Evolutionary conservation across 2,329 filamentous ascomycete species (phyloP).

Genomic region (Trichoderma koningiopsis): DNA sequence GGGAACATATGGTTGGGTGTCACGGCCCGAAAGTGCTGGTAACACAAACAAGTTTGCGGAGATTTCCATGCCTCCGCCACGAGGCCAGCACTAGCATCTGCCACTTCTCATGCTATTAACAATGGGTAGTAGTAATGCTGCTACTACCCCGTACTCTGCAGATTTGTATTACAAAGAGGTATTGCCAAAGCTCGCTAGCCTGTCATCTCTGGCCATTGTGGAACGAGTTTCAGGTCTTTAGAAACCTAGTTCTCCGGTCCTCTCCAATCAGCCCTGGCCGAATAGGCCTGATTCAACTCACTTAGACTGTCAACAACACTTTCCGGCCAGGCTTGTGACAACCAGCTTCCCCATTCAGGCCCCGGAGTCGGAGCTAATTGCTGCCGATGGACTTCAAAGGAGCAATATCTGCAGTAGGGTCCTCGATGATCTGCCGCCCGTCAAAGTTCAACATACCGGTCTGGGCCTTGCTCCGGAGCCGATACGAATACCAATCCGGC

Average conservation of each 20-base stretch:
- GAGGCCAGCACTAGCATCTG: neutral
- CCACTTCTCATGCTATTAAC: neutral
- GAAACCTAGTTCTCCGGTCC: neutral
- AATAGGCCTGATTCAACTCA: neutral
- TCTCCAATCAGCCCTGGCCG: slow-evolving; percentile 5
- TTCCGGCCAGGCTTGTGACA: neutral
- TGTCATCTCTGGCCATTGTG: slow-evolving; percentile 19
- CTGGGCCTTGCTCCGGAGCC: slow-evolving; percentile 48
- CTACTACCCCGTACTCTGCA: neutral
- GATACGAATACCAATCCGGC: slow-evolving; percentile 65
- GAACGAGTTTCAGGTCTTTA: slow-evolving; percentile 20
- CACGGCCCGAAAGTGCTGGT: neutral
- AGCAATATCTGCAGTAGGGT: slow-evolving; percentile 45
- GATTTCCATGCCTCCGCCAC: slow-evolving; percentile 8
- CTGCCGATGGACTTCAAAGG: slow-evolving; percentile 37
- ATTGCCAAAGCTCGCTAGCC: neutral
- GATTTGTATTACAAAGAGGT: neutral
- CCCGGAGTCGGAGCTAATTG: neutral
- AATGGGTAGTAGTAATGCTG: neutral
- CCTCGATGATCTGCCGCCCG: slow-evolving; percentile 51
- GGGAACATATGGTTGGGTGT: slow-evolving; percentile 1
- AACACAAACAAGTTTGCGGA: neutral
- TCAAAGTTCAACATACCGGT: slow-evolving; percentile 48
- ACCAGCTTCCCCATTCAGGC: slow-evolving; percentile 16
- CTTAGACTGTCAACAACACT: neutral